These are phyloP conservation scores for Dothideomycetes sp. DNA, from an alignment of 2,329 filamentous ascomycete species.

Conservation along the genomic window DNA sequence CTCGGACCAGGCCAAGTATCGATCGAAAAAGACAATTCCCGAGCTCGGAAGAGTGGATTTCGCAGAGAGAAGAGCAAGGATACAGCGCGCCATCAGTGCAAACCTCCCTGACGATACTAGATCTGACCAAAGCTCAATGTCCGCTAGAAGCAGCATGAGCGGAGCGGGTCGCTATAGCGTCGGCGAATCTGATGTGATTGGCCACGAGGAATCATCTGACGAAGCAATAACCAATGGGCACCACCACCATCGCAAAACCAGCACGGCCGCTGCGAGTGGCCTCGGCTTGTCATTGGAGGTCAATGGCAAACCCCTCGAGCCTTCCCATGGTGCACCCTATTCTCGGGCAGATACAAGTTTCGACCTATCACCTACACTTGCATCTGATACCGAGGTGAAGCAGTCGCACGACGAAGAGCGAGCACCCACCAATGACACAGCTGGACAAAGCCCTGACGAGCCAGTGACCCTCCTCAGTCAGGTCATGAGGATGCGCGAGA, in stretches of 20 bases:
- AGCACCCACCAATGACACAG: neutral
- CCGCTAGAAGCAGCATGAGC: constrained; percentile 19
- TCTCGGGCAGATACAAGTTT: neutral
- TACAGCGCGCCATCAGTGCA: constrained; percentile 75
- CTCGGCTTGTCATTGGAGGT: neutral
- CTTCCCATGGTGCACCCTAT: neutral
- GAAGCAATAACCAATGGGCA: neutral
- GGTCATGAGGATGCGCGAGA: constrained; percentile 21
- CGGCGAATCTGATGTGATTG: neutral
- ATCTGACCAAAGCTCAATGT: constrained; percentile 11
- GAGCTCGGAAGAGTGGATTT: constrained; percentile 72
- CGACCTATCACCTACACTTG: neutral
- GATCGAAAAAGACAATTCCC: constrained; percentile 30
- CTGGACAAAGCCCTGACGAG: no score
- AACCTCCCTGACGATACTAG: constrained; percentile 57
- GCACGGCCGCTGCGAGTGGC: neutral
- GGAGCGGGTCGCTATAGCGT: neutral
- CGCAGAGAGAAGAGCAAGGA: constrained; percentile 67
- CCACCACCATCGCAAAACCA: neutral
- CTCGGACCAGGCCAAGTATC: neutral
- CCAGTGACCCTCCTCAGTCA: constrained; percentile 11
- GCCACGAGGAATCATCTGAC: neutral
- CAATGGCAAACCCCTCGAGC: neutral
- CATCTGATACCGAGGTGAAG: no score
- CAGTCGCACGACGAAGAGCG: no score